Evolutionary conservation across 495 filamentous ascomycete genomes (phyloP).

Genomic region (Penicillium cosmopolitanum): DNA sequence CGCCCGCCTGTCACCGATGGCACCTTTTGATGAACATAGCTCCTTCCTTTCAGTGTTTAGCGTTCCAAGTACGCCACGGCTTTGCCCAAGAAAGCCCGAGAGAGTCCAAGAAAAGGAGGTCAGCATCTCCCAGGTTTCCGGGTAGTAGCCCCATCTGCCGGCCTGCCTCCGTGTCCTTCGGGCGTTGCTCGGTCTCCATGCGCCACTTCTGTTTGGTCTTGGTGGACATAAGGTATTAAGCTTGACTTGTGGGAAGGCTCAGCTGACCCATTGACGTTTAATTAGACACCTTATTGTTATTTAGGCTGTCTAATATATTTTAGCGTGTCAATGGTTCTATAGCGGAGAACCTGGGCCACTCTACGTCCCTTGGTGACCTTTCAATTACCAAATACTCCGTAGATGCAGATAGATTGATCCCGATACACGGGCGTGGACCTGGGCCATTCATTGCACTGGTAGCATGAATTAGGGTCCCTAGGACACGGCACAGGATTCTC

Average conservation of each 20-base stretch:
- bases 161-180: conserved; percentile 9
- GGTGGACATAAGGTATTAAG: conserved; percentile 8
- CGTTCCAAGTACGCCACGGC: not conserved
- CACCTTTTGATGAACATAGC: not conserved
- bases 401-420: not conserved
- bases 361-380: not conserved
- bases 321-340: not conserved
- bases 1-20: not conserved
- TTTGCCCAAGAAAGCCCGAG: not conserved
- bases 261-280: conserved; percentile 5
- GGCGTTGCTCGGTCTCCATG: conserved; percentile 5
- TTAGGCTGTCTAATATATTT: not conserved
- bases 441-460: not conserved
- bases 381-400: not conserved
- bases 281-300: not conserved
- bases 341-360: not conserved
- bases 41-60: conserved; percentile 1
- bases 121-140: not conserved
- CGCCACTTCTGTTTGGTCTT: not conserved
- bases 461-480: not conserved
- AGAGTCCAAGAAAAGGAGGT: conserved; percentile 2
- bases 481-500: conserved; percentile 1
- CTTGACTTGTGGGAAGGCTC: not conserved
- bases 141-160: conserved; percentile 6
- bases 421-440: not conserved